Percentiles rank a stretch among this genome's conserved stretches.
Evolutionary conservation across 73 alveolate species (phyloP).

Genomic region (Stentor roeselii): DNA sequence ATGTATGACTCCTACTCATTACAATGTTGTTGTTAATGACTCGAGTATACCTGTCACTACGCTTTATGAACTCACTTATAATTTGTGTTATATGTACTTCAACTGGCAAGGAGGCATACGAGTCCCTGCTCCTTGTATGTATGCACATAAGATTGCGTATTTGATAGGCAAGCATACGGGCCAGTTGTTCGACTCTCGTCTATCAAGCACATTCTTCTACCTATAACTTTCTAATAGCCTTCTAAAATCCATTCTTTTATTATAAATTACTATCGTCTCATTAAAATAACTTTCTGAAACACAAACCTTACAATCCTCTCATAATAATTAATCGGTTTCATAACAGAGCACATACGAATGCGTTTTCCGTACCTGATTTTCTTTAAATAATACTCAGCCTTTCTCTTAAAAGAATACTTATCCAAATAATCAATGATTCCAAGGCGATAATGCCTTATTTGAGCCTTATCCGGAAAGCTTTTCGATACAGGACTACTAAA

Average conservation of each 20-base stretch:
- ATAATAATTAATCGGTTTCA: not conserved
- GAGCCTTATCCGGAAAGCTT: not conserved
- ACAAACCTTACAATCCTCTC: conserved; percentile 10
- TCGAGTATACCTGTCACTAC: conserved; percentile 14
- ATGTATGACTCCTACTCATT: conserved; percentile 82
- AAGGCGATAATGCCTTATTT: not conserved
- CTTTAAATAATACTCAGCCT: conserved; percentile 17
- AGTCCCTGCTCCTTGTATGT: conserved; percentile 90
- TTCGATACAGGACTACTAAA: not conserved
- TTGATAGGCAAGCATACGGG: conserved; percentile 18
- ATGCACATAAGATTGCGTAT: conserved; percentile 78
- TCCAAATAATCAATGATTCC: conserved; percentile 10
- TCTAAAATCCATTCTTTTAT: no score
- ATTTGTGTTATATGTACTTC: conserved; percentile 77
- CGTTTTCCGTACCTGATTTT: not conserved
- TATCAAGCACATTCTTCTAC: conserved; percentile 3
- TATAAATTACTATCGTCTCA: no score
- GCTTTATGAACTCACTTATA: conserved; percentile 74
- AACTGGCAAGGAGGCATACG: conserved; percentile 87
- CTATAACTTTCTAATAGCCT: no score
- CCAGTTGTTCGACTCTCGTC: not conserved
- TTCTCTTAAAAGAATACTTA: not conserved
- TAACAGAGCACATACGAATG: not conserved
- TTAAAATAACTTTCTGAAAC: not conserved
- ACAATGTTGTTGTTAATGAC: conserved; percentile 60